These are phyloP conservation scores for Verticillium alfalfae DNA, from an alignment of 2,329 filamentous ascomycete species.

Conservation along the genomic window DNA sequence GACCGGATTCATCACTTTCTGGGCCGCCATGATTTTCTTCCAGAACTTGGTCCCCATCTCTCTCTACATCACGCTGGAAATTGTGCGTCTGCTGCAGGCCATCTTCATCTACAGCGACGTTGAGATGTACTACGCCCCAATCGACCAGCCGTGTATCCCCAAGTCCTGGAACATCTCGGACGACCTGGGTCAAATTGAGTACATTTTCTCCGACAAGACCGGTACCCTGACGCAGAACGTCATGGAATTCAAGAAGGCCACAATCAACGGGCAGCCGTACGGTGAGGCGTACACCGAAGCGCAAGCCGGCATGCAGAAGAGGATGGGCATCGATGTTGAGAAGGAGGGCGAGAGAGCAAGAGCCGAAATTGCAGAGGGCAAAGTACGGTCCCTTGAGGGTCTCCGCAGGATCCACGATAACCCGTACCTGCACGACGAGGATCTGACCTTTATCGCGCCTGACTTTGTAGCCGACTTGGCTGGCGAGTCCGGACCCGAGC, in stretches of 20 bases:
- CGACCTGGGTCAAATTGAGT: conserved; percentile 95
- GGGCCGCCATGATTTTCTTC: conserved; percentile 89
- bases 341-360: conserved; percentile 68
- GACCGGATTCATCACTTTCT: conserved; percentile 94
- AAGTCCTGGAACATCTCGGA: conserved; percentile 99
- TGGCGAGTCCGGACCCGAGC: conserved; percentile 70
- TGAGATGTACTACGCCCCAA: conserved; percentile 92
- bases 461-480: conserved; percentile 80
- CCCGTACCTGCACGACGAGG: conserved; percentile 83
- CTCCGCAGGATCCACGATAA: conserved; percentile 80
- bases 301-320: conserved; percentile 91
- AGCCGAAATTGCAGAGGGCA: conserved; percentile 74
- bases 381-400: conserved; percentile 63
- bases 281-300: conserved; percentile 98
- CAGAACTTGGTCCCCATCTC: conserved; percentile 99
- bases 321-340: conserved; percentile 81
- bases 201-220: conserved; percentile 96
- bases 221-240: conserved; percentile 87
- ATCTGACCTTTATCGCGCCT: conserved; percentile 86
- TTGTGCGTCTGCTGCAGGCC: conserved; percentile 86
- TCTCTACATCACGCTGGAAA: conserved; percentile 94
- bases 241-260: conserved; percentile 99
- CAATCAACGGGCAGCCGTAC: conserved; percentile 92
- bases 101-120: conserved; percentile 97
- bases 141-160: conserved; percentile 92